phyloP scores from a whole-genome alignment of 2,329 filamentous ascomycete genomes.

The Botrytis byssoidea region DNA sequence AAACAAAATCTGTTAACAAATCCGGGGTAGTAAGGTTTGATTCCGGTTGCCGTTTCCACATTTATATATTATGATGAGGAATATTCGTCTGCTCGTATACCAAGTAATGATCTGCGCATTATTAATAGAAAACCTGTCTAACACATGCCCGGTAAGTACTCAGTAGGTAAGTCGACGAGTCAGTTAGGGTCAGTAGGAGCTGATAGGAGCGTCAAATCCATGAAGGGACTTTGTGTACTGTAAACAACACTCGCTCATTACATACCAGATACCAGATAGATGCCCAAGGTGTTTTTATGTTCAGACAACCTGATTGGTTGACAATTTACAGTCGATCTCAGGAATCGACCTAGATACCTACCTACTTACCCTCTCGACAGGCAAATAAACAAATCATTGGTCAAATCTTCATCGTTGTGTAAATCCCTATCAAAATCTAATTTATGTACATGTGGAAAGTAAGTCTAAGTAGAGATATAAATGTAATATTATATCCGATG shows the following conservation, averaged over 20 bases:
- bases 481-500: not conserved
- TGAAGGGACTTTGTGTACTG: not conserved
- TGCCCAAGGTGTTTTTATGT: too few relatives aligned
- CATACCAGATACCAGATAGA: not conserved
- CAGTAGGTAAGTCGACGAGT: not conserved
- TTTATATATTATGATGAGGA: not conserved
- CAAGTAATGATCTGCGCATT: not conserved
- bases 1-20: not conserved
- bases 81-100: not conserved
- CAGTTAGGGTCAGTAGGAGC: not conserved
- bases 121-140: not conserved
- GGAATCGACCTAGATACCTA: not conserved
- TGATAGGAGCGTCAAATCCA: not conserved
- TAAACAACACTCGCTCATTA: not conserved
- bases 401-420: not conserved
- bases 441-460: slow-evolving; percentile 2
- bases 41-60: not conserved
- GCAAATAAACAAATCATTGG: not conserved
- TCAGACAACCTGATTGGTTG: not conserved
- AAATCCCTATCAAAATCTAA: not conserved
- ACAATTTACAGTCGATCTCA: not conserved
- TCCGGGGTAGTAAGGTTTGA: not conserved
- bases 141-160: not conserved
- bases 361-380: not conserved
- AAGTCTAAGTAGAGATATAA: not conserved